phyloP scores from a whole-genome alignment of 2,329 filamentous ascomycete genomes.

The Fusarium caatingaense region DNA sequence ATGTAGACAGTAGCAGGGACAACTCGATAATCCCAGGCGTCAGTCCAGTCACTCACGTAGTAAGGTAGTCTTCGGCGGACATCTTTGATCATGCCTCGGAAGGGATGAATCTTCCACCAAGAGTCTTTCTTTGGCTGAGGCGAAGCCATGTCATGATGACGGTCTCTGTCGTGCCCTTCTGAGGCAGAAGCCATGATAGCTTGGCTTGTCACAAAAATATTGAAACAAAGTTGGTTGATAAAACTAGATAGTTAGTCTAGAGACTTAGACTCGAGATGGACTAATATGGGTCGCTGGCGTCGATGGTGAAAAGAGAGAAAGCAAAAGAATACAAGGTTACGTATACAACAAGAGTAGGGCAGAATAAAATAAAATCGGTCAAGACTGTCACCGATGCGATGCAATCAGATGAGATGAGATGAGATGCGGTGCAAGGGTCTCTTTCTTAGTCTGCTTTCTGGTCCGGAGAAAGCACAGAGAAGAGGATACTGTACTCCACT shows the following conservation, averaged over 20 bases:
- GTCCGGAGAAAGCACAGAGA: neutral
- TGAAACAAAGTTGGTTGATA: neutral
- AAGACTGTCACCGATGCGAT: constrained; percentile 19
- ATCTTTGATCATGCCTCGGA: constrained; percentile 84
- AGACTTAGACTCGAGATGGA: neutral
- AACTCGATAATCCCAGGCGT: constrained; percentile 92
- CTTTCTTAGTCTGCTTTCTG: neutral
- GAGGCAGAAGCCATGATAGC: constrained; percentile 25
- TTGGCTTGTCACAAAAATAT: neutral
- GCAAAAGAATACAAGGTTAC: neutral
- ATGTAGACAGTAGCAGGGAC: constrained; percentile 90
- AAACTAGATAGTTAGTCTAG: neutral
- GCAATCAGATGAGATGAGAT: neutral
- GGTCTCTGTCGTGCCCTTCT: constrained; percentile 13
- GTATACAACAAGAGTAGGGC: constrained; percentile 5
- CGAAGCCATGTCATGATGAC: constrained; percentile 5
- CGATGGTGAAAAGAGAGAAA: neutral
- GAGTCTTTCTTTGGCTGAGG: constrained; percentile 24
- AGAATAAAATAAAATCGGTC: neutral
- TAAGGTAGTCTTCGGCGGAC: constrained; percentile 78
- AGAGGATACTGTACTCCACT: constrained; percentile 25
- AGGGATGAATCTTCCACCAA: constrained; percentile 82
- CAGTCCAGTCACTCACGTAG: constrained; percentile 84
- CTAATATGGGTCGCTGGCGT: neutral
- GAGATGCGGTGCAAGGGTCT: constrained; percentile 14